phyloP scores from a whole-genome alignment of 345 rosid species.

The Salix exigua region DNA sequence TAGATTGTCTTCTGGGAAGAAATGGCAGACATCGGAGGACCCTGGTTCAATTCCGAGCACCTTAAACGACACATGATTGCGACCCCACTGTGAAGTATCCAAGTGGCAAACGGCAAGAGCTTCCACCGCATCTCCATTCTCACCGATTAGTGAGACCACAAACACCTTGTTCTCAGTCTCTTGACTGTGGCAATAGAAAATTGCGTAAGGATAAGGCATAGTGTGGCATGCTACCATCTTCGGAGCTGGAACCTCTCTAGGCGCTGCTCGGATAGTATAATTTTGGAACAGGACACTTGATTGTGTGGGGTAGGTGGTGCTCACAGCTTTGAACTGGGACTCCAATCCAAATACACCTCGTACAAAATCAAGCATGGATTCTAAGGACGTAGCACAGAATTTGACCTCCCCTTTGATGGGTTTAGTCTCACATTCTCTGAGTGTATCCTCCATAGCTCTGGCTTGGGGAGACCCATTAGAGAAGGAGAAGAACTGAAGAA shows the following conservation, averaged over 20 bases:
- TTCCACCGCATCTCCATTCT: constrained; percentile 33
- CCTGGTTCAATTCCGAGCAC: constrained; percentile 37
- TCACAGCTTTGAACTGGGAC: constrained; percentile 7
- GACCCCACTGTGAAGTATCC: constrained; percentile 47
- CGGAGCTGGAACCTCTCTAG: constrained; percentile 28
- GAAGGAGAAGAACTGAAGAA: constrained; percentile 38
- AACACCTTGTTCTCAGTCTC: constrained; percentile 29
- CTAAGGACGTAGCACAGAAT: constrained; percentile 42
- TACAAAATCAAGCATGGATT: constrained; percentile 45
- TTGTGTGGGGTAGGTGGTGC: constrained; percentile 23
- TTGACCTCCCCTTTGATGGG: constrained; percentile 42
- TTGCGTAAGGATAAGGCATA: constrained; percentile 33
- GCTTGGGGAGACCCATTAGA: constrained; percentile 28
- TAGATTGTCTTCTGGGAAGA: constrained; percentile 36
- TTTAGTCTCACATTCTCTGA: constrained; percentile 25
- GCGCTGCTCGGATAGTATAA: constrained; percentile 24
- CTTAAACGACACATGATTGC: constrained; percentile 30
- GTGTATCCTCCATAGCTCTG: constrained; percentile 33
- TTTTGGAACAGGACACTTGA: constrained; percentile 24
- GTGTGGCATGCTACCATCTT: constrained; percentile 40
- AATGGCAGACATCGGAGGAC: constrained; percentile 38
- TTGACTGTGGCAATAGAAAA: constrained; percentile 45
- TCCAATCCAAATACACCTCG: constrained; percentile 19
- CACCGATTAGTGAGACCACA: constrained; percentile 29
- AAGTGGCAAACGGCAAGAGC: constrained; percentile 47